These are phyloP conservation scores for Euryodendron excelsum DNA, from an alignment of 148 eudicot species.

Conservation along the genomic window DNA sequence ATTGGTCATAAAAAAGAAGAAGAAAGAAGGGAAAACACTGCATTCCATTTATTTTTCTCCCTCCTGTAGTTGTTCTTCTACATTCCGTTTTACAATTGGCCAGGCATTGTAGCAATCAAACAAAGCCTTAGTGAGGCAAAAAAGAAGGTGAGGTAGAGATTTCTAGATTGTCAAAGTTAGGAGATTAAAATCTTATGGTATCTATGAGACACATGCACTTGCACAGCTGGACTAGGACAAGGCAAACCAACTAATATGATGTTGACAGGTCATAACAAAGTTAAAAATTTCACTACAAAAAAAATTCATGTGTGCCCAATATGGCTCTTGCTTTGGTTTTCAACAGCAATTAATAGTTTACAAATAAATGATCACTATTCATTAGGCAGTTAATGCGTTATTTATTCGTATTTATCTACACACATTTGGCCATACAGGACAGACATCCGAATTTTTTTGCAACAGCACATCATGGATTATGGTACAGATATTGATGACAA, in stretches of 20 bases:
- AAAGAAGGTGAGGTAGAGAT: neutral
- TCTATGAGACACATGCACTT: neutral
- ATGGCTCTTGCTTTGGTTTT: neutral
- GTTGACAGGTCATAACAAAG: neutral
- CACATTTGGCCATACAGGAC: neutral
- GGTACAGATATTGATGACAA: neutral
- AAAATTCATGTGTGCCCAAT: neutral
- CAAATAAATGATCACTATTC: neutral
- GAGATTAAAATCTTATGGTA: neutral
- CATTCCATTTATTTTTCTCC: too few species aligned
- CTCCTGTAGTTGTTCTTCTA: neutral
- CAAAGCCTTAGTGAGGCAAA: neutral
- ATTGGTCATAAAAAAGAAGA: too few species aligned
- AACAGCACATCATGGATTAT: neutral
- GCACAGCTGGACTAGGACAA: neutral
- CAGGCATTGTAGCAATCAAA: neutral
- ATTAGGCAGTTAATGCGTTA: neutral
- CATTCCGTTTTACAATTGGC: neutral
- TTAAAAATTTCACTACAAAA: neutral
- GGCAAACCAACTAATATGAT: neutral
- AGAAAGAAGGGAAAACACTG: neutral
- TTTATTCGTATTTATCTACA: neutral
- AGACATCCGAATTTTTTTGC: neutral
- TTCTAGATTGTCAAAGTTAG: neutral
- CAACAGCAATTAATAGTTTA: neutral